Conservation (phyloP, 192 early-diverging fungal species). For the Coemansia interrupta region DNA sequence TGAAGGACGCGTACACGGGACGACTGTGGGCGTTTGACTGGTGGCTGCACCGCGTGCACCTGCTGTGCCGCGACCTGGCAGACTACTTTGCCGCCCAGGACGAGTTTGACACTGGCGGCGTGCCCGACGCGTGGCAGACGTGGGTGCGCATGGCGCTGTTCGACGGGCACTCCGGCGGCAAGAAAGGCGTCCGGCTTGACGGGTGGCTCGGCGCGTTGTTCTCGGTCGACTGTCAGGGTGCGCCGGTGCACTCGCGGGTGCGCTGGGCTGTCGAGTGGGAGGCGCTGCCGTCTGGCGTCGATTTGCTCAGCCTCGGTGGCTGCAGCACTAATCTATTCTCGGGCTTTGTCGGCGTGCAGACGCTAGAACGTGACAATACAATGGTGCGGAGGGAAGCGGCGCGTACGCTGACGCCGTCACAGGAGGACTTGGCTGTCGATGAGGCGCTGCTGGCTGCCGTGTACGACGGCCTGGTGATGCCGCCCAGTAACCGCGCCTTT, state of each 20-base stretch:
- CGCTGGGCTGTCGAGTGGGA: conserved; percentile 39
- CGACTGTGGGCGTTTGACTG: conserved; percentile 26
- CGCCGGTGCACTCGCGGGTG: conserved; percentile 21
- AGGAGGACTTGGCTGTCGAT: conserved; percentile 15
- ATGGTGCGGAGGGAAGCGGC: conserved; percentile 18
- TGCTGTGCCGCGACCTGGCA: conserved; percentile 41
- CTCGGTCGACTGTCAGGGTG: conserved; percentile 16
- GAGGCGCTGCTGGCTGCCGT: conserved; percentile 4
- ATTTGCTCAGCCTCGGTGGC: conserved; percentile 22
- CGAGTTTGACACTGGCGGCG: conserved; percentile 12
- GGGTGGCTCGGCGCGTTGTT: conserved; percentile 49
- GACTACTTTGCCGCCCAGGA: conserved; percentile 43
- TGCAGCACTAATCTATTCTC: conserved; percentile 35
- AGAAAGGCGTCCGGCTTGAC: conserved; percentile 25
- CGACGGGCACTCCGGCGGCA: conserved; percentile 36
- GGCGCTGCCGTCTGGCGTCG: conserved; percentile 40
- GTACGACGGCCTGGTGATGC: conserved; percentile 1
- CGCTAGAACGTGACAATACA: conserved; percentile 11
- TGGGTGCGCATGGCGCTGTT: conserved; percentile 41
- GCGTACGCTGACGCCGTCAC: conserved; percentile 14
- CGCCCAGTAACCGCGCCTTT: conserved; percentile 12
- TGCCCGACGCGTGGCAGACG: conserved; percentile 15
- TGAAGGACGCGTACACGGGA: conserved; percentile 25
- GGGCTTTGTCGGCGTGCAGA: conserved; percentile 49
- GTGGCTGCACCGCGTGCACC: conserved; percentile 48